Base-by-base conservation (phyloP, 441 rosid species). In the Theobroma grandiflorum region DNA sequence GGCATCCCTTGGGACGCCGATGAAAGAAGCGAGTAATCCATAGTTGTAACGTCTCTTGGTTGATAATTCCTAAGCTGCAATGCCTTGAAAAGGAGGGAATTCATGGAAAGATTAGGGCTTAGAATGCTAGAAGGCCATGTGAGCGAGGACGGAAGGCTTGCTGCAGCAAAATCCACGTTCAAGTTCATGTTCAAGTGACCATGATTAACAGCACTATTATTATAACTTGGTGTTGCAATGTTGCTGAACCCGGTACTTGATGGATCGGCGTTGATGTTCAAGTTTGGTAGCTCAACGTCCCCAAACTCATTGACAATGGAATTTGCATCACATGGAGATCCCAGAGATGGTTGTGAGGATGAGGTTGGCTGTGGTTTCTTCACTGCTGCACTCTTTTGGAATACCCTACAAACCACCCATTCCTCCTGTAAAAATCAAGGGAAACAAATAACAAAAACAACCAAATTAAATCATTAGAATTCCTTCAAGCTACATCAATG, bases 81-180 rank as follows among this genome's bases (percentile, higher is more conserved):
- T 80, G 97, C 98, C 87, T 92, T 94, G 64, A 92, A 90, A 75
- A 96, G 86, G 87, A 90, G 81, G 72, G 99, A 90, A 89, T 93
- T 94, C 92, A 91, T 83, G 11, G 98, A 79, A 2, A 91, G 85
- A 78, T 85, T 89, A 3, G 94, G 85, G 79, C 81, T 79, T 35
- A 92, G 84, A 79, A 93, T 80, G 85, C 83, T 87, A 4, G 94
- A 79, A 79, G 97, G 87, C 97, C 94, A 93, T 0, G 94, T 84
- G 0, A 91, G 79, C 40, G 86, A 83, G 20, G 91, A 80, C 2
- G 88, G 85, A 26, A 83, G 78, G 64, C 49, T 50, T 18, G 83
- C 63, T 7, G 78, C 78, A 26, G 79, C 85, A 91, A 90, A 81
- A 59, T 87, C 83, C 76, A 87, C 75, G 83, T 88, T 89, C 82